Base-by-base conservation (phyloP, 805 yeast species). In the Metschnikowia drakensbergensis region DNA sequence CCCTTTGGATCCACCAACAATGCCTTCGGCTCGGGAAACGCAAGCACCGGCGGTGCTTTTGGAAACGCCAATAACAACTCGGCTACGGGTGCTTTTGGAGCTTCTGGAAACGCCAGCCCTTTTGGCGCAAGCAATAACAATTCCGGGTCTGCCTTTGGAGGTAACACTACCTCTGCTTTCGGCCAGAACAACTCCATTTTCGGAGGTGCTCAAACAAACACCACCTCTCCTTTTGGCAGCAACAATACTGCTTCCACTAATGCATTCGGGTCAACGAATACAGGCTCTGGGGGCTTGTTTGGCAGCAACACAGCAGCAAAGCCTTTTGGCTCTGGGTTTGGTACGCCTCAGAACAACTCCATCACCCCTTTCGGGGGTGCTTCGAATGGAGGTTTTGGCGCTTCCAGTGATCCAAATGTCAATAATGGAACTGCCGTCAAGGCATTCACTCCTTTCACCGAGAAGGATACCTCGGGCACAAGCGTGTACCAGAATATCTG, bases 391-490 rank as follows among this genome's bases (percentile, higher is more conserved):
- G 69, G 74, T 1, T 52, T 54, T 39, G 56, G 58, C 11, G 48
- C 48, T 10, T 55, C 60, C 4, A 48, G 52, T 30, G 71, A 60
- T 46, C 53, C 70, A 13, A 58, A 62, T 46, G 67, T 63, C 29
- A 72, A 78, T 67, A 77, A 81, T 54, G 96, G 96, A 31, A 84
- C 96, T 4, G 79, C 84, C 0, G 67, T 75, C 6, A 81, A 77
- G 57, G 92, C 96, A 1, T 91, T 83, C 63, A 74, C 81, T 45
- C 77, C 90, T 6, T 75, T 67, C 54, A 73, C 76, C 32, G 97
- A 92, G 64, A 86, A 85, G 59, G 97, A 91, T 60, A 72, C 82
- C 9, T 52, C 63, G 2, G 78, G 81, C 30, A 83, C 81, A 47
- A 66, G 58, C 46, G 68, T 75, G 43, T 91, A 74, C 68, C 88